Evolutionary conservation across 1,284 basidiomycete species (phyloP).

Genomic region (Sphaerobolus stellatus): DNA sequence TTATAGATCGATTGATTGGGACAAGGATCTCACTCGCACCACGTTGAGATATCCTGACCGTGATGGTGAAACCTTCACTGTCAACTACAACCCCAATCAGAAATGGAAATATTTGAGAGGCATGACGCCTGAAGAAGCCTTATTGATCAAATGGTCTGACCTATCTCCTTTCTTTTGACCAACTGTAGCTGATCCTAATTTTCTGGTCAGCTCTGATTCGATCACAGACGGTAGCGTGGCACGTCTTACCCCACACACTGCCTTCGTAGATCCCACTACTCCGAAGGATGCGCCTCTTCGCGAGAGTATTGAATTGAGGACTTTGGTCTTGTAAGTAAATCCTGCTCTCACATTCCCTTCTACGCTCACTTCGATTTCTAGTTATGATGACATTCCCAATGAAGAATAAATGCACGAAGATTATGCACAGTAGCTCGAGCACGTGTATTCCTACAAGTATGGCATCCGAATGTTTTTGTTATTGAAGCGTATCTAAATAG

Average conservation of each 20-base stretch:
- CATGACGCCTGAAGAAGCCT: background rate
- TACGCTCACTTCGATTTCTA: background rate
- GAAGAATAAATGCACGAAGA: too few species aligned
- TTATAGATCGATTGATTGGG: conserved; percentile 37
- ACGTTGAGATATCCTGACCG: conserved; percentile 34
- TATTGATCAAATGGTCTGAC: background rate
- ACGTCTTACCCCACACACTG: conserved; percentile 58
- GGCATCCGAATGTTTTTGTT: too few species aligned
- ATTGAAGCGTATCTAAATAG: too few species aligned
- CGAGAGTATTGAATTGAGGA: conserved; percentile 59
- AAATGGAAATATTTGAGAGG: background rate
- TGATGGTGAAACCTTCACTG: conserved; percentile 38
- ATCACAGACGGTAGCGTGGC: conserved; percentile 46
- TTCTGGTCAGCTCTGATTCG: conserved; percentile 50
- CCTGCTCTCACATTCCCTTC: background rate
- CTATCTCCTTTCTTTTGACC: too few species aligned
- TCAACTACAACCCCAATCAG: conserved; percentile 13
- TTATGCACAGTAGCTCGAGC: too few species aligned
- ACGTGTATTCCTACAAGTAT: too few species aligned
- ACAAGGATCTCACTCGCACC: conserved; percentile 35
- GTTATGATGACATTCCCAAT: conserved; percentile 7
- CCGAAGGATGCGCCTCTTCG: conserved; percentile 49
- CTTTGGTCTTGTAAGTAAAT: conserved; percentile 51
- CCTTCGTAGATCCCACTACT: conserved; percentile 53
- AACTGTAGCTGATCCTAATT: too few species aligned